Evolutionary conservation across 805 yeast species (phyloP), one percentile per base, ranked within the genome.

Genomic region (Saccharomyces eubayanus): DNA sequence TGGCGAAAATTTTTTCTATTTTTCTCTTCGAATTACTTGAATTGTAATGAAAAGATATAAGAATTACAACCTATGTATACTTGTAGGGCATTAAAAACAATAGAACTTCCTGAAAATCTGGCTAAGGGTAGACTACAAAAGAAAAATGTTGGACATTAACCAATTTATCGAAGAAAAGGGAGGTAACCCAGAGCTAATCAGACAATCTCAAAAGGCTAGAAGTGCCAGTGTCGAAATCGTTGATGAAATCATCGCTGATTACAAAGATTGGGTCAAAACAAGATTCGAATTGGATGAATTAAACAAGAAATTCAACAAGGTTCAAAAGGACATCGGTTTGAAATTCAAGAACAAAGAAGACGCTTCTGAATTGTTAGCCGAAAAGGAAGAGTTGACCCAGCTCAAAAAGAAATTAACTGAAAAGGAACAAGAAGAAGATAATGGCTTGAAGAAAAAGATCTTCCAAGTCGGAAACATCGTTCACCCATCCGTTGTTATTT

Each of bases 101-200:
- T 21, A 46, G 11, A 27, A n/a, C 6, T 24, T 24, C 29, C 16
- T 9, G 27, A 47, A 6, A 46, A 16, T 8, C 24, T n/a, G 43
- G 43, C 43, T 16, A 6, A 36, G 10, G 43, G 11, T 5, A 36
- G 14, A 46, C 29, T 8, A 21, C 6, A 6, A 5, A 12, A 46
- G 8, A n/a, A 60, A 45, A 53, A 92, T 94, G 99, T 83, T 94
- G 74, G 99, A 94, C 72, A 89, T 94, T 61, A 77, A 85, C 61
- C 87, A 87, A 69, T 94, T 94, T 71, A 85, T 94, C 63, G 96
- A 84, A 63, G 99, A 94, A 69, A 92, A 90, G 74, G 99, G 99
- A 55, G 99, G 99, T 58, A 82, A 91, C 72, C 97, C 99, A 46
- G 92, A 91, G 62, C 77, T 77, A 52, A 89, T 94, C 69, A 86